A percentile compares a stretch with the other conserved stretches of the same genome.
phyloP scores from a whole-genome alignment of 352 stramenopile genomes.

The Globisporangium okanoganense region DNA sequence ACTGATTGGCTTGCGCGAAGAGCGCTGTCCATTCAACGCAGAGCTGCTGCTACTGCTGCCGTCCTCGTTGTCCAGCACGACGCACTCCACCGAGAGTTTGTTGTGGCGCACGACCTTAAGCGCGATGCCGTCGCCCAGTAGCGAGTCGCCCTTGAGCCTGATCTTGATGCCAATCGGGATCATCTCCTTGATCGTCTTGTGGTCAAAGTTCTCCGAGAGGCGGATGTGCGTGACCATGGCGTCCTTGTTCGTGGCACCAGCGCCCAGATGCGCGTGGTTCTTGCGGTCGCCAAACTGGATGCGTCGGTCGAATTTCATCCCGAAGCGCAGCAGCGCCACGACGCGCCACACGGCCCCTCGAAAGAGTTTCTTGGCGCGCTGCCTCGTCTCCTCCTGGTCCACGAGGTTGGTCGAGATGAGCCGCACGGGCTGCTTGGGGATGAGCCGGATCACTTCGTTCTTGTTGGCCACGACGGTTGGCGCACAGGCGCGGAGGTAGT shows the following conservation, averaged over 20 bases:
- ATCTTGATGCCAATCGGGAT: constrained; percentile 85
- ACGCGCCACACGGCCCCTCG: constrained; percentile 82
- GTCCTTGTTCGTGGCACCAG: constrained; percentile 30
- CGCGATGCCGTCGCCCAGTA: constrained; percentile 67
- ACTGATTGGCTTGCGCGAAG: constrained; percentile 2
- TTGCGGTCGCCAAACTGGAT: constrained; percentile 76
- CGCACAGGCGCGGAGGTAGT: constrained; percentile 69
- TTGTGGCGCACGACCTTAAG: constrained; percentile 82
- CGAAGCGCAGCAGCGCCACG: constrained; percentile 83
- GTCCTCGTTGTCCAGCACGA: constrained; percentile 61
- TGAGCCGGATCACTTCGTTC: constrained; percentile 72
- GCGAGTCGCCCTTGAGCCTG: constrained; percentile 67
- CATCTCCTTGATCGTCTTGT: constrained; percentile 90
- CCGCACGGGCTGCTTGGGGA: constrained; percentile 66
- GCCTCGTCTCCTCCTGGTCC: constrained; percentile 78
- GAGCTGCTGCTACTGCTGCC: background rate
- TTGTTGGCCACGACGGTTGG: constrained; percentile 78
- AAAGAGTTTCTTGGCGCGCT: constrained; percentile 80
- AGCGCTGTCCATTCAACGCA: background rate
- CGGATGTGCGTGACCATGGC: constrained; percentile 72
- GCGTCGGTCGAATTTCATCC: constrained; percentile 84
- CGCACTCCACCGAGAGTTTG: constrained; percentile 81
- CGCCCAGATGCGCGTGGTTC: constrained; percentile 17
- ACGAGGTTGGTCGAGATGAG: constrained; percentile 87
- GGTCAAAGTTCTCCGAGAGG: constrained; percentile 86